phyloP scores from a whole-genome alignment of 371 early-diverging fungal genomes.

The Mortierella sp. region DNA sequence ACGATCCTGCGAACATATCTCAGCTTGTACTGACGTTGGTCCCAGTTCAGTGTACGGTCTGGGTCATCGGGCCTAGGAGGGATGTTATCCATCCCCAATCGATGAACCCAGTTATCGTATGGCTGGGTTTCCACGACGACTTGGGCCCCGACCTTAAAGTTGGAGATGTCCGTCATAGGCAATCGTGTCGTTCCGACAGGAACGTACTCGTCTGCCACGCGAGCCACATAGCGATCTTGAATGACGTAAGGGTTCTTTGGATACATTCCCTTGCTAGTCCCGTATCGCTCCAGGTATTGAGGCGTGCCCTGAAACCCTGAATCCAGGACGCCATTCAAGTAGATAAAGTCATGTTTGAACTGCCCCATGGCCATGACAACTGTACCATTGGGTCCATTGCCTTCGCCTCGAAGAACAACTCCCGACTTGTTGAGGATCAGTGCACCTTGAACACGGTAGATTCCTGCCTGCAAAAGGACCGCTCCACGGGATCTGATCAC shows the following conservation, averaged over 20 bases:
- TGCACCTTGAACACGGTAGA: constrained; percentile 28
- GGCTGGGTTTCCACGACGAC: constrained; percentile 20
- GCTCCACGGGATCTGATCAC: constrained; percentile 26
- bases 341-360: constrained; percentile 41
- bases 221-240: constrained; percentile 7
- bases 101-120: constrained; percentile 13
- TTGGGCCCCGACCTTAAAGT: constrained; percentile 20
- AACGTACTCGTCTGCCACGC: constrained; percentile 21
- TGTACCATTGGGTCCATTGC: constrained; percentile 32
- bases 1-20: constrained; percentile 28
- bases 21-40: constrained; percentile 11
- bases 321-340: constrained; percentile 31
- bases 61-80: constrained; percentile 8
- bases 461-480: constrained; percentile 35
- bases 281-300: constrained; percentile 17
- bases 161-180: constrained; percentile 26
- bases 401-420: constrained; percentile 42
- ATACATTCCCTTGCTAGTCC: not conserved
- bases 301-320: constrained; percentile 27
- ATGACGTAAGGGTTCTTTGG: constrained; percentile 25
- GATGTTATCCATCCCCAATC: constrained; percentile 32
- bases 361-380: constrained; percentile 27
- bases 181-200: constrained; percentile 23
- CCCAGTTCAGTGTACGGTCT: constrained; percentile 21
- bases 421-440: constrained; percentile 39